A percentile compares a stretch with the other conserved stretches of the same genome.
Conservation (phyloP, 768 basidiomycete species). For the Russula griseocarnosa region DNA sequence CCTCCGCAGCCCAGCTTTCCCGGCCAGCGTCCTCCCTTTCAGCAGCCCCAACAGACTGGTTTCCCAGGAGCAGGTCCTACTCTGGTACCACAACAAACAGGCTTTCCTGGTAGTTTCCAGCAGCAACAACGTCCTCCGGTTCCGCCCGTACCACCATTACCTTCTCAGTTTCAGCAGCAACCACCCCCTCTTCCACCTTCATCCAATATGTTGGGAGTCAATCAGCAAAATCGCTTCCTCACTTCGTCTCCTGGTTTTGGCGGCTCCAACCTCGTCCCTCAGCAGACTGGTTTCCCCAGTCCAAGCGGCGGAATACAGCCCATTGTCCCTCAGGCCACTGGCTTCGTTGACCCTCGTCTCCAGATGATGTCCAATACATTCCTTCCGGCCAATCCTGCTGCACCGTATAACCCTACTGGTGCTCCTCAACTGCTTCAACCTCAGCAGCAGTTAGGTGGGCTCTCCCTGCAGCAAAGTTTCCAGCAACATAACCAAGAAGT, state of each 20-base stretch:
- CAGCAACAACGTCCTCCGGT: conserved; percentile 38
- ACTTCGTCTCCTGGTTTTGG: conserved; percentile 52
- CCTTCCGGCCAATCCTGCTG: conserved; percentile 70
- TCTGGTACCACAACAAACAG: conserved; percentile 57
- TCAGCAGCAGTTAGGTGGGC: conserved; percentile 37
- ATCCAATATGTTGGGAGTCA: conserved; percentile 47
- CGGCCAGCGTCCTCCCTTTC: conserved; percentile 42
- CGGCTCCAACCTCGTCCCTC: conserved; percentile 44
- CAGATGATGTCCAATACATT: conserved; percentile 90
- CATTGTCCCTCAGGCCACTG: conserved; percentile 71
- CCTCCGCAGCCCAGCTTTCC: conserved; percentile 56
- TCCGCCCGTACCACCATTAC: conserved; percentile 29
- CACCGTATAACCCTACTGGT: conserved; percentile 56
- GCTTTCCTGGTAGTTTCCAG: conserved; percentile 39
- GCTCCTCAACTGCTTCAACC: conserved; percentile 67
- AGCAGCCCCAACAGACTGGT: conserved; percentile 61
- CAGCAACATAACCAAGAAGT: conserved; percentile 80
- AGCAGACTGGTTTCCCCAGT: conserved; percentile 57
- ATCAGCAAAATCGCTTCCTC: conserved; percentile 49
- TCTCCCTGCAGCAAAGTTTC: conserved; percentile 77
- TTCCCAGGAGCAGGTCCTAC: conserved; percentile 35
- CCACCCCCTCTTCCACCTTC: conserved; percentile 62
- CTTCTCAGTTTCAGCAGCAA: conserved; percentile 38
- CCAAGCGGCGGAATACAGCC: conserved; percentile 37
- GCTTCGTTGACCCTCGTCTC: conserved; percentile 77